phyloP scores from a whole-genome alignment of 2,329 filamentous ascomycete genomes.

The Pleoardoris graminearum region DNA sequence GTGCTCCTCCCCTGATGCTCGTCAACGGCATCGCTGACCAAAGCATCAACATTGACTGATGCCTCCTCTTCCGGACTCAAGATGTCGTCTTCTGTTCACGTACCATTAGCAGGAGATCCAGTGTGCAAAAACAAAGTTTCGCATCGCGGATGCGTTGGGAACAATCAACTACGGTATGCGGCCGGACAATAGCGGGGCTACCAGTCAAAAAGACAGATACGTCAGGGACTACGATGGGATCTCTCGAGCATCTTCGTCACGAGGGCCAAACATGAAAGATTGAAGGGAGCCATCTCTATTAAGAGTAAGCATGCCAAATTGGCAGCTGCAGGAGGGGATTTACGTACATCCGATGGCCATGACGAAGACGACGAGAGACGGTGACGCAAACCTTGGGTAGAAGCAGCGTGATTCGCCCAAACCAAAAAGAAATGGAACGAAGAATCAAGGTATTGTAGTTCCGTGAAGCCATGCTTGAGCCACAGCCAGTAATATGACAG shows the following conservation, averaged over 20 bases:
- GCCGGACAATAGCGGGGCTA: conserved; percentile 18
- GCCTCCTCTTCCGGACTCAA: conserved; percentile 63
- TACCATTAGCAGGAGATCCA: conserved; percentile 48
- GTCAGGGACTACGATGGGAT: conserved; percentile 29
- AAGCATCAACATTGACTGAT: conserved; percentile 66
- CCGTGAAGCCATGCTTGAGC: conserved; percentile 39
- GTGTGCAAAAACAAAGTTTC: conserved; percentile 4
- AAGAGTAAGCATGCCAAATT: conserved; percentile 47
- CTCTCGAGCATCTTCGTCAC: conserved; percentile 49
- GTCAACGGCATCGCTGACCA: conserved; percentile 62
- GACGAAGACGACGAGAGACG: conserved; percentile 52
- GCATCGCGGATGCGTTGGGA: neutral
- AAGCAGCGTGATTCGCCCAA: conserved; percentile 41
- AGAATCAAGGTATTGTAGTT: conserved; percentile 38
- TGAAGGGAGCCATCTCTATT: conserved; percentile 47
- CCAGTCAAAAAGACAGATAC: conserved; percentile 32
- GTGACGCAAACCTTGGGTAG: conserved; percentile 38
- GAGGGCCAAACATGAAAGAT: conserved; percentile 33
- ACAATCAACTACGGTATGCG: conserved; percentile 23
- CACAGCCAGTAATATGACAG: conserved; percentile 30
- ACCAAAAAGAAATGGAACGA: conserved; percentile 32
- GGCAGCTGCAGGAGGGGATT: conserved; percentile 46
- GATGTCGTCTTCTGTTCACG: conserved; percentile 63
- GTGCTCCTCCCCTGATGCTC: conserved; percentile 38
- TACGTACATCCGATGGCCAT: conserved; percentile 52